A percentile compares a stretch with the other conserved stretches of the same genome.
Conservation (phyloP, 169 alveolate genomes). For the Plasmodium fragile region DNA sequence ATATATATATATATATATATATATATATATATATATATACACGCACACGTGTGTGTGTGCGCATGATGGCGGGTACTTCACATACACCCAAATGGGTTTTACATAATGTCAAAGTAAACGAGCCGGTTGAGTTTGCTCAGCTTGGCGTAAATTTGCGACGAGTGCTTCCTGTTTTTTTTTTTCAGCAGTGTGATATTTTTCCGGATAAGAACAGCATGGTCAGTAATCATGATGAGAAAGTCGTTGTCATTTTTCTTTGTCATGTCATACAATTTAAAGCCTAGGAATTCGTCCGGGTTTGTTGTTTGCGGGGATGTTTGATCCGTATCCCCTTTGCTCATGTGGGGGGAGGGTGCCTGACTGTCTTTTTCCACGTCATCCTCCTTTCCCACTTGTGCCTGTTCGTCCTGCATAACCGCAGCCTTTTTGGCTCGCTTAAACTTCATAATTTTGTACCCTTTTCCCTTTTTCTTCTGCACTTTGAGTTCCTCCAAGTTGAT, state of each 20-base stretch:
- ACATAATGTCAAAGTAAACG: constrained; percentile 58
- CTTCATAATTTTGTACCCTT: constrained; percentile 68
- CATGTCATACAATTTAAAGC: constrained; percentile 57
- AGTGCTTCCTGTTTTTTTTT: constrained; percentile 64
- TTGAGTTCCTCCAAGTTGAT: constrained; percentile 48
- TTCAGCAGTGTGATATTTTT: constrained; percentile 66
- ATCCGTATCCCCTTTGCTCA: neutral
- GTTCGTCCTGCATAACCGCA: no score
- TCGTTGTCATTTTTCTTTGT: constrained; percentile 57
- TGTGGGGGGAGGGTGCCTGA: neutral
- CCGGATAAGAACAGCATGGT: constrained; percentile 73
- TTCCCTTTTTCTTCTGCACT: constrained; percentile 64
- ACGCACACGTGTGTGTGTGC: neutral
- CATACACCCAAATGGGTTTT: neutral
- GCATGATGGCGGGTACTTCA: neutral
- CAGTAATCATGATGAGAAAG: constrained; percentile 64
- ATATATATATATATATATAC: neutral
- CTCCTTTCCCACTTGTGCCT: neutral
- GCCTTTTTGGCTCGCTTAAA: constrained; percentile 23
- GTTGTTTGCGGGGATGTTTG: neutral
- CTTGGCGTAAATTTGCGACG: constrained; percentile 74
- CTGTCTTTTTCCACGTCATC: neutral
- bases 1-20: neutral
- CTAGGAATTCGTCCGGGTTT: constrained; percentile 49
- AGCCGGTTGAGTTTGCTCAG: constrained; percentile 51